Evolutionary conservation across 192 early-diverging fungal species (phyloP), one percentile per base, ranked within the genome.

Genomic region (Umbelopsis ramanniana): DNA sequence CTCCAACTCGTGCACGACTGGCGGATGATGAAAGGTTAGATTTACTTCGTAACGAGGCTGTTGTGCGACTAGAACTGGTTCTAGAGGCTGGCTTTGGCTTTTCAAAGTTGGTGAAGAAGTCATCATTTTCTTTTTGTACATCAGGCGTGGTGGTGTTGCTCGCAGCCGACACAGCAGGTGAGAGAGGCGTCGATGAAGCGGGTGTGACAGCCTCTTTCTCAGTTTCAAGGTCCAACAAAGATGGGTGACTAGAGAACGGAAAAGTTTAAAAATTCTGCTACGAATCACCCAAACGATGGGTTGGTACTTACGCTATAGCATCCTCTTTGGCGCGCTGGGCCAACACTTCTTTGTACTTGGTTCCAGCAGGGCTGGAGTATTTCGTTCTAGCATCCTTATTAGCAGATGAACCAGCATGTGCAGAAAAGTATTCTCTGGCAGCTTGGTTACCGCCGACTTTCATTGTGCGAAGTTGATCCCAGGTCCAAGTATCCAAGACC

Each of bases 391-490:
- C 91, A 69, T 99, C 95, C 66, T 89, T 92, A 21, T 71, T 86
- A 33, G 75, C 72, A 7, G 71, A 45, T 23, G 60, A 57, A 55
- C 52, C 70, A 46, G 72, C 69, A 38, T 93, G 89, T 75, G 90
- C 89, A 67, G 88, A 82, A 83, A 96, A 94, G 70, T 93, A 96
- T 72, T 95, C 94, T 3, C 84, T 77, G 9, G 92, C 89, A 46
- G 89, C 88, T 19, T 80, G 83, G 77, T 99, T 99, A 6, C 97
- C 97, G 52, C 96, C 93, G 4, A 92, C 86, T 77, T 95, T 95
- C 91, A 93, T 92, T 10, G 86, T 82, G 47, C 96, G 89, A 45
- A 99, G 84, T 83, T 99, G 97, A 75, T 95, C 92, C 82, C 95
- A 87, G 23, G 91, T 86, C 97, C 97, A 99, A 38, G 90, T 89